Percentiles rank a stretch among this genome's conserved stretches.
phyloP scores from a whole-genome alignment of 2,329 filamentous ascomycete genomes.

The Diaporthe destruens region DNA sequence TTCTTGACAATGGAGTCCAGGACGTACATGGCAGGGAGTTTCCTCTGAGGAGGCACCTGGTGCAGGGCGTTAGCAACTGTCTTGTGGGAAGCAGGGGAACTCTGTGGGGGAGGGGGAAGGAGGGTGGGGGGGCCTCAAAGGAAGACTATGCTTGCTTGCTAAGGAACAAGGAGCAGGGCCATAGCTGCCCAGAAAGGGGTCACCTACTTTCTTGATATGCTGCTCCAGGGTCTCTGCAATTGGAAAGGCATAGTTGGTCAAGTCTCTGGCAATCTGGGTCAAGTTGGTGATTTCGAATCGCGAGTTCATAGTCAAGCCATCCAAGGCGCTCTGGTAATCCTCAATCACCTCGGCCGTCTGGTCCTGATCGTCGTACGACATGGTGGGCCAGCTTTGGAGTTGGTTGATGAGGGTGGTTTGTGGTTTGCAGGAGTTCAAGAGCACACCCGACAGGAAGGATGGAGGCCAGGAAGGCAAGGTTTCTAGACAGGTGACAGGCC shows the following conservation, averaged over 20 bases:
- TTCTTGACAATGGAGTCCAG: constrained; percentile 99
- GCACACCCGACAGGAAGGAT: constrained; percentile 29
- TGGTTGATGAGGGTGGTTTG: constrained; percentile 6
- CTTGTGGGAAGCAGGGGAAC: neutral
- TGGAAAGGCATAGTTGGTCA: constrained; percentile 92
- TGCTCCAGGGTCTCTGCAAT: constrained; percentile 92
- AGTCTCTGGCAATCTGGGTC: constrained; percentile 97
- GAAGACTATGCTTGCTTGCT: neutral
- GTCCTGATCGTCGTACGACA: constrained; percentile 64
- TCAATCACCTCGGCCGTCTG: constrained; percentile 87
- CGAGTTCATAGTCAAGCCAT: constrained; percentile 91
- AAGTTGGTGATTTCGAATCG: constrained; percentile 97
- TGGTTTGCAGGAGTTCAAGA: constrained; percentile 17
- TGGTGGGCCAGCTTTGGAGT: constrained; percentile 47
- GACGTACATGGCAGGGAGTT: constrained; percentile 95
- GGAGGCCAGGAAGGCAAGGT: constrained; percentile 9
- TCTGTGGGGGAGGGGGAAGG: no score
- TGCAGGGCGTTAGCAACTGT: constrained; percentile 44
- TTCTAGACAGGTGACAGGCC: constrained; percentile 12
- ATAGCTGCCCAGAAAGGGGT: constrained; percentile 7
- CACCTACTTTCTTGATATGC: constrained; percentile 93
- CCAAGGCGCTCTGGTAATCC: constrained; percentile 93
- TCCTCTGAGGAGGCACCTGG: constrained; percentile 88
- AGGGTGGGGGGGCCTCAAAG: no score
- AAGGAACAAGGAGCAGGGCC: constrained; percentile 36